phyloP scores from a whole-genome alignment of 2,329 filamentous ascomycete genomes.

The Sarocladium oryzae region DNA sequence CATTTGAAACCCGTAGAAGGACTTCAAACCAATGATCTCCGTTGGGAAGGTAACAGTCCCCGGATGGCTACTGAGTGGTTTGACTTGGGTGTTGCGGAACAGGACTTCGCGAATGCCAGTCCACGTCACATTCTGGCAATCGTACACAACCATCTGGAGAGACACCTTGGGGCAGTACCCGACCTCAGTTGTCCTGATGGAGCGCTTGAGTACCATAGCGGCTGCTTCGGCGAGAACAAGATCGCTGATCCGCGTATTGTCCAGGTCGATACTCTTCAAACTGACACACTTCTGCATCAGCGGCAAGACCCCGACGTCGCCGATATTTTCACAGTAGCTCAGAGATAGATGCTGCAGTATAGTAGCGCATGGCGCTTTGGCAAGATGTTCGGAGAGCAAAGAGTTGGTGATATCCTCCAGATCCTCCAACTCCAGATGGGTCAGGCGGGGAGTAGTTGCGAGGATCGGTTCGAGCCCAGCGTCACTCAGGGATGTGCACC shows the following conservation, averaged over 20 bases:
- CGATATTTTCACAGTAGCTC: slow-evolving; percentile 81
- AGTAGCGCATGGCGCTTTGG: slow-evolving; percentile 66
- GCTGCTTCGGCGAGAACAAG: slow-evolving; percentile 80
- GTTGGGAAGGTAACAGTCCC: slow-evolving; percentile 54
- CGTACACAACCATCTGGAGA: slow-evolving; percentile 75
- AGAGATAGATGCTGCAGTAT: slow-evolving; percentile 75
- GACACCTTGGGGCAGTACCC: slow-evolving; percentile 48
- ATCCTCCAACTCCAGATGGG: slow-evolving; percentile 86
- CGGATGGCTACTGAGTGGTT: slow-evolving; percentile 37
- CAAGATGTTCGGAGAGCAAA: slow-evolving; percentile 64
- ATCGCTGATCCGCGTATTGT: slow-evolving; percentile 89
- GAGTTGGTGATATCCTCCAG: slow-evolving; percentile 69
- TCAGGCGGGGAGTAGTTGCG: slow-evolving; percentile 67
- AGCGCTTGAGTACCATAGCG: slow-evolving; percentile 65
- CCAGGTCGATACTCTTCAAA: slow-evolving; percentile 72
- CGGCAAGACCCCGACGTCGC: slow-evolving; percentile 77
- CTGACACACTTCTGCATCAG: slow-evolving; percentile 68
- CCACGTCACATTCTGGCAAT: slow-evolving; percentile 91
- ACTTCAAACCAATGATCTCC: slow-evolving; percentile 81
- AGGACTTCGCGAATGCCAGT: slow-evolving; percentile 82
- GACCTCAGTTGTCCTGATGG: slow-evolving; percentile 33
- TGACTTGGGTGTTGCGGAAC: slow-evolving; percentile 73
- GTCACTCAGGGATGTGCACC: slow-evolving; percentile 70
- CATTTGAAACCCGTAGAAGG: slow-evolving; percentile 92
- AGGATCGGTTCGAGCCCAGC: slow-evolving; percentile 65